Percentiles rank a stretch among this genome's conserved stretches.
Conservation (phyloP, 2,329 filamentous ascomycete species). For the Decorospora gaudefroyi region DNA sequence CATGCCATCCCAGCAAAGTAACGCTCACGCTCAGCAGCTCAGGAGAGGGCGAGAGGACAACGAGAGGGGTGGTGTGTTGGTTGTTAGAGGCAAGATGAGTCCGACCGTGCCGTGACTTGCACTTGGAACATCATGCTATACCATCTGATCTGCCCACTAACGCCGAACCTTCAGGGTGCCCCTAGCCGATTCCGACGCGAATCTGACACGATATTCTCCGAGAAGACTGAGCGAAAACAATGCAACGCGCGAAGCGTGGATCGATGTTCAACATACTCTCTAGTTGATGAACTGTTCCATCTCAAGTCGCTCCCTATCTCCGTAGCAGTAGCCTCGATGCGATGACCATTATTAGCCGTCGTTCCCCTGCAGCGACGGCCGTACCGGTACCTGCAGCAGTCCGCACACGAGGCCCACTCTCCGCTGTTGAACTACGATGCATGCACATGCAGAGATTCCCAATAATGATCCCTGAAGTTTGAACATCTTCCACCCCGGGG, state of each 20-base stretch:
- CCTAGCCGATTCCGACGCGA: slow-evolving; percentile 11
- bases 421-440: slow-evolving; percentile 9
- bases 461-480: slow-evolving; percentile 5
- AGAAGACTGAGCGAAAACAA: slow-evolving; percentile 7
- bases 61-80: slow-evolving; percentile 12
- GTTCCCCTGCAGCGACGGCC: neutral
- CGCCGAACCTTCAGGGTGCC: neutral
- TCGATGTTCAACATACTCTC: neutral
- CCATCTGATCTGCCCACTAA: slow-evolving; percentile 1
- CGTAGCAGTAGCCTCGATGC: neutral
- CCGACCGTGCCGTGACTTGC: slow-evolving; percentile 8
- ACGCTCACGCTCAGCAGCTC: no score
- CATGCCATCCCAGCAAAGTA: neutral
- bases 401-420: slow-evolving; percentile 18
- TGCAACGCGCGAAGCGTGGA: neutral
- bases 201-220: slow-evolving; percentile 4
- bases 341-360: neutral
- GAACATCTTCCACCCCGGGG: slow-evolving; percentile 16
- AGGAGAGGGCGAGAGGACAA: slow-evolving; percentile 10
- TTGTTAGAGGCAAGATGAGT: neutral
- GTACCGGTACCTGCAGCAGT: slow-evolving; percentile 13
- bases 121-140: slow-evolving; percentile 13
- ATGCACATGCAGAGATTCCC: slow-evolving; percentile 9
- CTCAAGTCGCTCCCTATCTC: no score
- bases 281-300: neutral